Percentiles rank a stretch among this genome's conserved stretches.
Conservation (phyloP, 2,329 filamentous ascomycete species). For the Microdochium nivale region DNA sequence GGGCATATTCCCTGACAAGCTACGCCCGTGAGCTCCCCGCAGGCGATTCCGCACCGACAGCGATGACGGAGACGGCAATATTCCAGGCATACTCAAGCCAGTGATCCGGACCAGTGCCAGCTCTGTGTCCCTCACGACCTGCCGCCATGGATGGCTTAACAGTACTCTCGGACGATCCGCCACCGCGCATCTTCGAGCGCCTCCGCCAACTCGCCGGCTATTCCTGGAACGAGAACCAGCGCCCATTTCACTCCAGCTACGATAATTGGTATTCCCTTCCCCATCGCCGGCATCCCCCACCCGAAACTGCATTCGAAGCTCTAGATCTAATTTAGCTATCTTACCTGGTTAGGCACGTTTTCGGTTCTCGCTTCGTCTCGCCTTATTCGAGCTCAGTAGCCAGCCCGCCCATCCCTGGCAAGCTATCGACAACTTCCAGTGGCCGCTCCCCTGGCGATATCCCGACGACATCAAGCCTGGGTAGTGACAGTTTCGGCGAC, state of each 20-base stretch:
- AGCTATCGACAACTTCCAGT: slow-evolving; percentile 33
- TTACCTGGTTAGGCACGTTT: slow-evolving; percentile 46
- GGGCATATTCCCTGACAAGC: neutral
- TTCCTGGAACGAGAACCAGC: slow-evolving; percentile 60
- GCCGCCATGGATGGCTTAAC: slow-evolving; percentile 42
- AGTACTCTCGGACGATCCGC: slow-evolving; percentile 48
- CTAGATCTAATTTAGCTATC: neutral
- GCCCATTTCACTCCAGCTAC: slow-evolving; percentile 61
- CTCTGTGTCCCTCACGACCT: slow-evolving; percentile 7
- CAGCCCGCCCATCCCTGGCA: slow-evolving; percentile 33
- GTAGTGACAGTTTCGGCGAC: slow-evolving; percentile 30
- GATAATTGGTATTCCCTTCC: slow-evolving; percentile 64
- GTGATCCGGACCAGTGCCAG: slow-evolving; percentile 1
- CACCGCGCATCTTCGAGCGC: slow-evolving; percentile 62
- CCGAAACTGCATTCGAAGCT: neutral
- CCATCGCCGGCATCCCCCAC: slow-evolving; percentile 2
- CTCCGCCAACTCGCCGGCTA: slow-evolving; percentile 66
- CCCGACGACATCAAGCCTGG: slow-evolving; percentile 22
- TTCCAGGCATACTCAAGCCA: neutral
- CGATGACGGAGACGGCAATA: slow-evolving; percentile 7
- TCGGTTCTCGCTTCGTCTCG: slow-evolving; percentile 51
- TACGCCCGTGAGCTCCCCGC: neutral
- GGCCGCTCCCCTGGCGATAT: slow-evolving; percentile 27
- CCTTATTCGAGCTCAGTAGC: slow-evolving; percentile 37
- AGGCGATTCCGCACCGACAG: slow-evolving; percentile 2